Evolutionary conservation across 306 rosid genomes (phyloP), one percentile per base, ranked within the genome.

Genomic region (Argentina anserina): DNA sequence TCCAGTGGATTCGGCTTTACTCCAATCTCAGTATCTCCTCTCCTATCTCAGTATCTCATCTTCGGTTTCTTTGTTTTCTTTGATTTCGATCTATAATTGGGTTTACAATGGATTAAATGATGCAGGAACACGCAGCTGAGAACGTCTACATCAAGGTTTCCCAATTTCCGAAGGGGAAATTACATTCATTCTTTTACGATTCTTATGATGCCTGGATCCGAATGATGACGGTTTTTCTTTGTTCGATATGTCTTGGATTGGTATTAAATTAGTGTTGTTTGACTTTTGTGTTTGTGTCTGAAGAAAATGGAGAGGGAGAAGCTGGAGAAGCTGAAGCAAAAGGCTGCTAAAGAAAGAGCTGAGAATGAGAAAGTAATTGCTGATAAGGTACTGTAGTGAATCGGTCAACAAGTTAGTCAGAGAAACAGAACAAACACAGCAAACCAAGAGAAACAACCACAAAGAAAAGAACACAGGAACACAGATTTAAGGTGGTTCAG

Each of bases 241-340:
- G 18, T 59, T 63, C 40, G 11, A 33, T 71, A 26, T 13, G 11
- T 71, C 47, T 20, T 53, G 79, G 36, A n/a, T n/a, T n/a, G n/a
- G n/a, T n/a, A n/a, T n/a, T n/a, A 33, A 33, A 33, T 33, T 33
- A 4, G 25, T 14, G 5, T 50, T 31, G 7, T 21, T 70, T 55
- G 56, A 4, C 50, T 39, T 66, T 55, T n/a, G 9, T 41, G 2
- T 42, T 49, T 47, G 37, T 33, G 26, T 56, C 28, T 76, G 59
- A 53, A 92, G 98, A 88, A 85, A 90, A 85, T 87, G 96, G 98
- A 92, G 83, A 85, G 87, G 80, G 98, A 92, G 43, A 90, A 26
- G 80, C 60, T 82, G 87, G 96, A 90, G 90, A 90, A 90, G 65
- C 87, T 3, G 85, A 90, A 76, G 90, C 76, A 45, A 34, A 81